Evolutionary conservation across 2,329 filamentous ascomycete species (phyloP), one percentile per base, ranked within the genome.

Genomic region (Pezizomycotina sp.): DNA sequence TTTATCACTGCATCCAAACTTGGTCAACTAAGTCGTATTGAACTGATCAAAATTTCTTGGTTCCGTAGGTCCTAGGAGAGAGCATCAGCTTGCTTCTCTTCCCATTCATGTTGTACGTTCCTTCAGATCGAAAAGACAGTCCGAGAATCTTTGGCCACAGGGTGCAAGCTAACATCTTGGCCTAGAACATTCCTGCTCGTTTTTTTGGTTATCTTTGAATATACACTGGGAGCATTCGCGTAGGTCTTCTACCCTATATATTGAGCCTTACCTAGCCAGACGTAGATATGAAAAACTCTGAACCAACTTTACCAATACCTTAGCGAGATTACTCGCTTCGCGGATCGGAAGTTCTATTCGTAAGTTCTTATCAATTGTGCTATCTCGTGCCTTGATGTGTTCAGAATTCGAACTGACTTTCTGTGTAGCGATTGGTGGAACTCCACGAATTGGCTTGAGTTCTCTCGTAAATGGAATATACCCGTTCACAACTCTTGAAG

Each of bases 131-230:
- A n/a, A n/a, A n/a, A n/a, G n/a, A n/a, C n/a, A n/a, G n/a, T n/a
- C n/a, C n/a, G n/a, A n/a, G n/a, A n/a, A n/a, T n/a, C n/a, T n/a
- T n/a, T n/a, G n/a, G n/a, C n/a, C n/a, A n/a, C n/a, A n/a, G n/a
- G n/a, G n/a, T n/a, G n/a, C n/a, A n/a, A n/a, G n/a, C n/a, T 34
- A 12, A 10, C 8, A 16, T 13, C 16, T 12, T 29, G 8, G 2
- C 14, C 9, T 15, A 28, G 10, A 9, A n/a, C 41, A n/a, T 44
- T 44, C 34, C 64, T 95, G 4, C 72, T 95, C 30, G 84, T 95
- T 36, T 98, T 98, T 62, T 73, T 98, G 40, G 83, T 93, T 57
- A 95, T 95, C 52, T 98, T 95, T 57, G 89, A 98, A 58, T 98
- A 95, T 58, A 69, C 92, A 7, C 71, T 95, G 21, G 89, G 86